A percentile compares a stretch with the other conserved stretches of the same genome.
Conservation (phyloP, 1,284 basidiomycete species). For the Singerocomus rubriflavus region DNA sequence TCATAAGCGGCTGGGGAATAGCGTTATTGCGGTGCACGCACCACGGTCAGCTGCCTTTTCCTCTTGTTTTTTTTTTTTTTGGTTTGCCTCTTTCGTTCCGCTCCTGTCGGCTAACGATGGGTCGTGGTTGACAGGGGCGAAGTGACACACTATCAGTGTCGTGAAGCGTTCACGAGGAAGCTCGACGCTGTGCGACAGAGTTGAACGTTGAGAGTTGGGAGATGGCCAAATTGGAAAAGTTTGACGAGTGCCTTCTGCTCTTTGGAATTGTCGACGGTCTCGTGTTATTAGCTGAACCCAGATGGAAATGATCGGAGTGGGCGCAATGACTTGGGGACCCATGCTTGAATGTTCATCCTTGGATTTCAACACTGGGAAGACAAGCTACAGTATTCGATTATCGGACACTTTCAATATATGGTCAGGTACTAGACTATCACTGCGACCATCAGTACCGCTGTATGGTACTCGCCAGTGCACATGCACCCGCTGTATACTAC, state of each 20-base stretch:
- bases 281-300: neutral
- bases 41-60: slow-evolving; percentile 56
- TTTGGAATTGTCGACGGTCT: neutral
- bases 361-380: no score
- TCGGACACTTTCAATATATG: no score
- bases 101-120: neutral
- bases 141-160: slow-evolving; percentile 92
- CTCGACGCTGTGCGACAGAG: slow-evolving; percentile 37
- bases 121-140: slow-evolving; percentile 61
- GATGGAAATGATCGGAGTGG: no score
- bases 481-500: no score
- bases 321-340: no score
- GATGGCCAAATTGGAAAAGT: no score
- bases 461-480: no score
- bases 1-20: slow-evolving; percentile 91
- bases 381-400: no score
- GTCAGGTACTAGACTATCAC: no score
- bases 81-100: neutral
- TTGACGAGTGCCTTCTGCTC: neutral
- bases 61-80: neutral
- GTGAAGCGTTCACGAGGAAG: slow-evolving; percentile 72
- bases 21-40: slow-evolving; percentile 91
- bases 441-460: no score
- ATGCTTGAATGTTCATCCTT: no score
- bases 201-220: slow-evolving; percentile 3